These are phyloP conservation scores for Talaromyces ruber DNA, from an alignment of 495 filamentous ascomycete genomes.

Conservation along the genomic window DNA sequence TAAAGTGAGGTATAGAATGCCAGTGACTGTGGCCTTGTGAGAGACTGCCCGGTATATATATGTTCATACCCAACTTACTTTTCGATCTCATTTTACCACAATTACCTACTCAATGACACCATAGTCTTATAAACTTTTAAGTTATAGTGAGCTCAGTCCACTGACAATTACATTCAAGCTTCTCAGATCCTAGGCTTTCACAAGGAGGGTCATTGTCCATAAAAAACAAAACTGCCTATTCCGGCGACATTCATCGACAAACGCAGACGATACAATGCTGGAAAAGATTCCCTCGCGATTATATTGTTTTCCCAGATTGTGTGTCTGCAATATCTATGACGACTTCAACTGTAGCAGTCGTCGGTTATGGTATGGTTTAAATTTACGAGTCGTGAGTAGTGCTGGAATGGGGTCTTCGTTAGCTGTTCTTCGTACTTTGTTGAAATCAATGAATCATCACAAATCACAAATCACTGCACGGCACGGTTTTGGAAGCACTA, in stretches of 20 bases:
- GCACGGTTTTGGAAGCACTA: background rate
- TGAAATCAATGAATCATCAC: background rate
- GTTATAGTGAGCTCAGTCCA: too few relatives aligned
- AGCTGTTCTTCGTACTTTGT: background rate
- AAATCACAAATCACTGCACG: background rate
- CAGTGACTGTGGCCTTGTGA: too few relatives aligned
- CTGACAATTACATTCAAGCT: too few relatives aligned
- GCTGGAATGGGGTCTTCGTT: background rate
- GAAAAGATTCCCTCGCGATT: background rate
- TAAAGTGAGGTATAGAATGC: too few relatives aligned
- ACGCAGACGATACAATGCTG: background rate
- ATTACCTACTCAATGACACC: too few relatives aligned
- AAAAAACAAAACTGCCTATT: background rate
- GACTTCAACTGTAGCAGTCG: background rate
- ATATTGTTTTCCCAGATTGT: background rate
- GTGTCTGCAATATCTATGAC: background rate
- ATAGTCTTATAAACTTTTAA: too few relatives aligned
- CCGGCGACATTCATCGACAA: background rate
- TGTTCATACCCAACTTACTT: too few relatives aligned
- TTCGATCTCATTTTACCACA: too few relatives aligned
- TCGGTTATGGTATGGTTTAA: background rate
- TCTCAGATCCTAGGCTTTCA: too few relatives aligned
- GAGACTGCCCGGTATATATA: too few relatives aligned
- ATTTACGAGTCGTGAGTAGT: background rate
- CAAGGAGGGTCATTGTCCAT: too few relatives aligned